Evolutionary conservation across 202 grass and related monocot species (phyloP).

Genomic region (Zizania palustris): DNA sequence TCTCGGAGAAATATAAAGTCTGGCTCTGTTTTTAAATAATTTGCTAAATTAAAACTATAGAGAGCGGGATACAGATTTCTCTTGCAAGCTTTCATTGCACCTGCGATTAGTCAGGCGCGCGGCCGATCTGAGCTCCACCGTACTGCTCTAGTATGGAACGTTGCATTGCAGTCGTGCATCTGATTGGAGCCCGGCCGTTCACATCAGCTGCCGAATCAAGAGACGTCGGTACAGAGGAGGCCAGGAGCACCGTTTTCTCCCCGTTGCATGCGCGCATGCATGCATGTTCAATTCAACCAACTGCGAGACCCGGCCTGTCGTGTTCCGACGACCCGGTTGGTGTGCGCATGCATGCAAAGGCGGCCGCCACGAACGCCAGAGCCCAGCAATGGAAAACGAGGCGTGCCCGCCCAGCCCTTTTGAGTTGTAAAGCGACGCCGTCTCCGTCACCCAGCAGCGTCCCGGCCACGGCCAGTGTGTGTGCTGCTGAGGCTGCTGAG

Average conservation of each 20-base stretch:
- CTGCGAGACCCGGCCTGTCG: not conserved
- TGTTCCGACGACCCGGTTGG: constrained; percentile 30
- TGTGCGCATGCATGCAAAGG: constrained; percentile 34
- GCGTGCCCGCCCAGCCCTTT: constrained; percentile 27
- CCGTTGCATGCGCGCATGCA: constrained; percentile 32
- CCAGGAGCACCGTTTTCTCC: not conserved
- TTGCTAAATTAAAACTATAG: too few relatives aligned
- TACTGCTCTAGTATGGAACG: constrained; percentile 16
- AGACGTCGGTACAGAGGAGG: constrained; percentile 20
- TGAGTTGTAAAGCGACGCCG: constrained; percentile 47
- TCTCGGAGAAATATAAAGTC: too few relatives aligned
- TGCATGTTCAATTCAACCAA: not conserved
- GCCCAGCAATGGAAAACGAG: constrained; percentile 28
- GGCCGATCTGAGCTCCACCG: not conserved
- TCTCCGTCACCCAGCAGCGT: constrained; percentile 32
- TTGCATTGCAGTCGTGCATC: not conserved
- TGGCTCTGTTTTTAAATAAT: too few relatives aligned
- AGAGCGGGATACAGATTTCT: not conserved
- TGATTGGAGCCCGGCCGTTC: constrained; percentile 29
- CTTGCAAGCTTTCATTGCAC: not conserved
- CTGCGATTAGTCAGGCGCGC: not conserved
- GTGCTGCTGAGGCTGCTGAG: too few relatives aligned
- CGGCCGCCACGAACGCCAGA: not conserved
- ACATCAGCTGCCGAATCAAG: constrained; percentile 31
- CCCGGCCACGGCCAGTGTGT: not conserved